phyloP scores from a whole-genome alignment of 148 eudicot genomes.

The Chenopodium album region DNA sequence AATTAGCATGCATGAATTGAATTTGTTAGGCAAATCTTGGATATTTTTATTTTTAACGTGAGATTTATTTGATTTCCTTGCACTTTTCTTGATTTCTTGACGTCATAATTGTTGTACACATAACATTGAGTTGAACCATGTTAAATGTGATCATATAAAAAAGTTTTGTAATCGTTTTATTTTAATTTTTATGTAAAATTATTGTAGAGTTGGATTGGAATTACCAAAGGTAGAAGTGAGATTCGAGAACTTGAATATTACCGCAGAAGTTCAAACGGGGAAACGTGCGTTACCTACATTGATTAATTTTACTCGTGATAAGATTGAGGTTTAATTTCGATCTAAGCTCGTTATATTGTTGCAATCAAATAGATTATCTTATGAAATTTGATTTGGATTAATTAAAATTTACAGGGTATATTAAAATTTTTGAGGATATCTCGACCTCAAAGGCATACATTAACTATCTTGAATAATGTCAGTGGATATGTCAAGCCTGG shows the following conservation, averaged over 20 bases:
- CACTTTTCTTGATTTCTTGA: too few relatives aligned
- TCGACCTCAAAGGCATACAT: conserved; percentile 55
- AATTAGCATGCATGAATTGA: not conserved
- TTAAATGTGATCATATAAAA: too few relatives aligned
- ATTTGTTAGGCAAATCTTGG: not conserved
- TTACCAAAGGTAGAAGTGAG: conserved; percentile 80
- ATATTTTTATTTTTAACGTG: too few relatives aligned
- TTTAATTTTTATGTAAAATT: too few relatives aligned
- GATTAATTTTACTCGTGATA: conserved; percentile 57
- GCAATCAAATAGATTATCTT: not conserved
- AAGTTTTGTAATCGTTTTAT: too few relatives aligned
- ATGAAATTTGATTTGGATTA: not conserved
- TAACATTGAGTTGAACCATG: too few relatives aligned
- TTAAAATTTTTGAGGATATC: conserved; percentile 47
- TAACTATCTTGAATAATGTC: conserved; percentile 61
- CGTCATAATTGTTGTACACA: too few relatives aligned
- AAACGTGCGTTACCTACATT: conserved; percentile 89
- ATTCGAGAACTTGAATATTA: conserved; percentile 52
- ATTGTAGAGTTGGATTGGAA: conserved; percentile 70
- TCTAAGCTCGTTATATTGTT: not conserved
- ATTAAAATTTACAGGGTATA: conserved; percentile 33
- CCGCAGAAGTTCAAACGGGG: conserved; percentile 67
- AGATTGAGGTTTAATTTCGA: conserved; percentile 49
- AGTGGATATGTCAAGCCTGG: conserved; percentile 76
- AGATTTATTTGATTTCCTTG: too few relatives aligned